A percentile compares a stretch with the other conserved stretches of the same genome.
Conservation (phyloP, 106 monocot genomes). For the Gastrodia elata region DNA sequence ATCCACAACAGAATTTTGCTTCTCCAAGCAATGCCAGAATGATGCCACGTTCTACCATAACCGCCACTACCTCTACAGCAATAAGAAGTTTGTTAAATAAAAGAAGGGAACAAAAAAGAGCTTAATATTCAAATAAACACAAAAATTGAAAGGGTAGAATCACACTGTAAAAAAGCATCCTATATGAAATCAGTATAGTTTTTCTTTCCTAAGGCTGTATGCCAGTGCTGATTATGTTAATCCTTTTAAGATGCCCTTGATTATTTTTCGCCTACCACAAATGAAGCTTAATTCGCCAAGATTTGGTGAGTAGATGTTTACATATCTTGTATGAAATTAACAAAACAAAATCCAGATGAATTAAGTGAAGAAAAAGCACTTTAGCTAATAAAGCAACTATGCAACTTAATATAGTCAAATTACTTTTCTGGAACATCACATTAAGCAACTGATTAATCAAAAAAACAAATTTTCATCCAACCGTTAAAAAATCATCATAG, state of each 20-base stretch:
- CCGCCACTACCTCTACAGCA: conserved; percentile 76
- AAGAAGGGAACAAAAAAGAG: neutral
- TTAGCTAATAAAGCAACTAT: neutral
- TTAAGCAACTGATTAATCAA: neutral
- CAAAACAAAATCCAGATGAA: neutral
- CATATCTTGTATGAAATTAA: neutral
- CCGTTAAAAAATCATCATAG: neutral
- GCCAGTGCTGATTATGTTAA: neutral
- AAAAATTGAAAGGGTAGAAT: neutral
- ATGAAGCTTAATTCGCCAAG: neutral
- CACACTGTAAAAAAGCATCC: neutral
- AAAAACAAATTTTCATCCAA: neutral
- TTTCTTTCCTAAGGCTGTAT: neutral
- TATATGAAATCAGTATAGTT: neutral
- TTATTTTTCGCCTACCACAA: neutral
- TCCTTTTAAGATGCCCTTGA: neutral
- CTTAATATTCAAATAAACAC: neutral
- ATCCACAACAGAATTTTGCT: conserved; percentile 78
- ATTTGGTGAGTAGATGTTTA: neutral
- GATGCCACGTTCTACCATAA: conserved; percentile 72
- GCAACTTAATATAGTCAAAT: neutral
- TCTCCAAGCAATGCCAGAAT: conserved; percentile 58
- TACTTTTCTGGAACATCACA: neutral
- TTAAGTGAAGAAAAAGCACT: neutral
- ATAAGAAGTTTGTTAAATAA: conserved; percentile 6